Evolutionary conservation across 306 rosid genomes (phyloP), one percentile per base, ranked within the genome.

Genomic region (Vigna unguiculata): DNA sequence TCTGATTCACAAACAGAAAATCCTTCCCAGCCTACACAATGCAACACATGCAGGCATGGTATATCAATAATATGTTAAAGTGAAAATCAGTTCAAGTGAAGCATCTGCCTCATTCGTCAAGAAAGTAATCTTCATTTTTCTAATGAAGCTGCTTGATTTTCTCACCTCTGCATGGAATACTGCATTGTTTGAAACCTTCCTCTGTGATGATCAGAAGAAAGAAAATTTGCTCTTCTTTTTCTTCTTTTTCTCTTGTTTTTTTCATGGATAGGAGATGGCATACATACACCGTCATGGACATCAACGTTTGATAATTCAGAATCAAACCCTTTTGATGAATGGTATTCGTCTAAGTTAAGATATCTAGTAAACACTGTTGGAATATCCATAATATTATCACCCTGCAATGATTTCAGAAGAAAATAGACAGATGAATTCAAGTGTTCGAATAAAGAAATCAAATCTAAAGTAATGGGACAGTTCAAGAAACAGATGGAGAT

Each of bases 111-210:
- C n/a, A 12, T 73, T 49, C 54, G 63, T 16, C 12, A 49, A 80
- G 76, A 41, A 51, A 72, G 47, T 61, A 19, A 28, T 76, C 20
- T 62, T 17, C 14, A 34, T n/a, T 32, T 34, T 34, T 62, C 45
- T 61, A 34, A 52, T 52, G 57, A 22, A 52, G 6, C 2, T 54
- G 60, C 53, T 62, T 53, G 43, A 48, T 62, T 71, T 63, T 73
- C 88, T 86, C 72, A 88, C 92, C 93, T 85, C 83, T 66, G 60
- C 32, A 63, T 12, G 36, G n/a, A 72, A 49, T 20, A 15, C 69
- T 28, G 52, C 81, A 66, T 47, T 48, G 10, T 40, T 40, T 53
- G 72, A 65, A 82, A 60, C 66, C 69, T 55, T 72, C 30, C 20
- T 81, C 6, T 62, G 79, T 36, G 43, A 38, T 38, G 0, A 38